phyloP scores from a whole-genome alignment of 2,329 filamentous ascomycete species.

The Botrytis aclada region DNA sequence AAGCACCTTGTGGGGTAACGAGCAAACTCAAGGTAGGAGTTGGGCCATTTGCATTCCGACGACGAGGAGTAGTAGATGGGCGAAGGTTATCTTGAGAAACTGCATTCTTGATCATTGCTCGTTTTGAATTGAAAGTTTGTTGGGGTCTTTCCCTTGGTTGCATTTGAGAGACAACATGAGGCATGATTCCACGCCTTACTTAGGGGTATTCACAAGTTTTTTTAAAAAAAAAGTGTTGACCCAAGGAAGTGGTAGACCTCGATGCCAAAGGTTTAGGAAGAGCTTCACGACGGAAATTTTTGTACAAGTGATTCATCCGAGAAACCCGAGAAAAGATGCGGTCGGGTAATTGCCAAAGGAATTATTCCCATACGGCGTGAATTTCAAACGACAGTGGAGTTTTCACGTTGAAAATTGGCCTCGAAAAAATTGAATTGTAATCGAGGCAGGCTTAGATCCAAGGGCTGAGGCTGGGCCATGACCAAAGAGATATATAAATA shows the following conservation, averaged over 20 bases:
- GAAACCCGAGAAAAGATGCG: neutral
- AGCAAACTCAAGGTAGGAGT: conserved; percentile 22
- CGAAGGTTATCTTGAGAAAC: neutral
- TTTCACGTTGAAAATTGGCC: neutral
- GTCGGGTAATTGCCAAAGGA: neutral
- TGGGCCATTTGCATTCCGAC: conserved; percentile 6
- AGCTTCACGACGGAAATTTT: neutral
- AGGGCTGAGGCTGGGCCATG: conserved; percentile 6
- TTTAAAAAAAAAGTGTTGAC: neutral
- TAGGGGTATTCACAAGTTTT: neutral
- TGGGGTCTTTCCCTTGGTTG: neutral
- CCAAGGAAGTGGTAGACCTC: neutral
- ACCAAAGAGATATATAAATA: conserved; percentile 15
- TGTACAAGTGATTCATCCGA: conserved; percentile 6
- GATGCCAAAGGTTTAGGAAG: neutral
- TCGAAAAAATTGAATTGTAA: neutral
- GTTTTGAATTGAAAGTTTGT: neutral
- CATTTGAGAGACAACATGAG: conserved; percentile 19
- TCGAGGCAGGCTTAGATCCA: conserved; percentile 7
- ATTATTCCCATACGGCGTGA: neutral
- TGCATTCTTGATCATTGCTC: neutral
- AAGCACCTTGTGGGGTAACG: conserved; percentile 24
- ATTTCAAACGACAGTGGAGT: neutral
- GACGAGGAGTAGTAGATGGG: neutral
- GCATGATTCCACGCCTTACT: neutral